These are phyloP conservation scores for Fusarium verrucosum DNA, from an alignment of 2,329 filamentous ascomycete genomes.

Conservation along the genomic window DNA sequence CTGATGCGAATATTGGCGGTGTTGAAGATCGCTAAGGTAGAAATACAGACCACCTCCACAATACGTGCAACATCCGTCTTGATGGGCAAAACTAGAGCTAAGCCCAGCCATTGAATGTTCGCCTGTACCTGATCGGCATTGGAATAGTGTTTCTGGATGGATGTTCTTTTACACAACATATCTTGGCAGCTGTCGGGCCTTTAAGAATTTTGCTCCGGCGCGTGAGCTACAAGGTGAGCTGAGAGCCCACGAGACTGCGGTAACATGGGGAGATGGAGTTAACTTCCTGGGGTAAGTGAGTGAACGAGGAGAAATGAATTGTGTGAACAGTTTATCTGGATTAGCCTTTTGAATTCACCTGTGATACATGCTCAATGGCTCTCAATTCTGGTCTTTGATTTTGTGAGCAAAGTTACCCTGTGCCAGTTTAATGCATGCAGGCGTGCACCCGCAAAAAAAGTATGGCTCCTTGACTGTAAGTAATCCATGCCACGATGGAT, in stretches of 20 bases:
- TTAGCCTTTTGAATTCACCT: background rate
- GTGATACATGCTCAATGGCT: conserved; percentile 7
- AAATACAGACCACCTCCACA: conserved; percentile 9
- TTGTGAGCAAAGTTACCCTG: conserved; percentile 25
- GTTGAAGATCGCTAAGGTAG: conserved; percentile 13
- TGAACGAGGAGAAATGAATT: background rate
- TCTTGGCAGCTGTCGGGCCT: conserved; percentile 36
- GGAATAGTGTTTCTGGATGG: too few species aligned
- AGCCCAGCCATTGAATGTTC: conserved; percentile 37
- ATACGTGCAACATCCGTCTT: conserved; percentile 15
- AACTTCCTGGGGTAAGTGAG: background rate
- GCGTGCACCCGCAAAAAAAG: conserved; percentile 30
- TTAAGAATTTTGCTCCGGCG: conserved; percentile 17
- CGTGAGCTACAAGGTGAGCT: conserved; percentile 27
- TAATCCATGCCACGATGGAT: too few species aligned
- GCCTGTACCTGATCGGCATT: conserved; percentile 42
- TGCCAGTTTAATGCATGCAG: conserved; percentile 35
- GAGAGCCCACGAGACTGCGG: background rate
- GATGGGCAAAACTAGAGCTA: conserved; percentile 14
- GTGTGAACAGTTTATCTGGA: background rate
- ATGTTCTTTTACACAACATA: conserved; percentile 12
- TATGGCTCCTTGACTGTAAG: conserved; percentile 20
- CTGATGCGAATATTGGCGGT: conserved; percentile 3
- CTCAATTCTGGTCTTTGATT: background rate
- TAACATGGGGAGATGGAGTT: background rate